Evolutionary conservation across 305 asterid species (phyloP).

Genomic region (Salvia sclarea): DNA sequence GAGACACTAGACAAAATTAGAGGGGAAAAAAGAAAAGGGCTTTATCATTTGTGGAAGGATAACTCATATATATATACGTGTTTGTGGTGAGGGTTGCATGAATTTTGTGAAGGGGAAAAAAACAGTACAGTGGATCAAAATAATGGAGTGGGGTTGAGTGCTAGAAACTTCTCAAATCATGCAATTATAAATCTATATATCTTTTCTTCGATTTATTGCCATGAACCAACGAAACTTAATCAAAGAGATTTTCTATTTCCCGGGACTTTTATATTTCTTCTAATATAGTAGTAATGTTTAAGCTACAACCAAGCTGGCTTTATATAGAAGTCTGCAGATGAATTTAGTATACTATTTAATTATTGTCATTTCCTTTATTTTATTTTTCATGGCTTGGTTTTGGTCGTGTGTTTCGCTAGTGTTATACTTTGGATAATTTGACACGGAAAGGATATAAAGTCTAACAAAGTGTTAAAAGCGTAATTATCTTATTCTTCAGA

Average conservation of each 20-base stretch:
- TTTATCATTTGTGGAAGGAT: background rate
- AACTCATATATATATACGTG: background rate
- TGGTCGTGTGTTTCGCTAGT: background rate
- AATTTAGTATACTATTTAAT: background rate
- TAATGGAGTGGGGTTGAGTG: constrained; percentile 32
- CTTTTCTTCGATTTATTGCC: background rate
- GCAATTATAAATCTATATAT: background rate
- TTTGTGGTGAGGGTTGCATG: constrained; percentile 21
- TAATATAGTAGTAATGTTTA: background rate
- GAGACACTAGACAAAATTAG: background rate
- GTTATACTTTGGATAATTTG: constrained; percentile 18
- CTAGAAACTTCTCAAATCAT: constrained; percentile 28
- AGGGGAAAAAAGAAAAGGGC: background rate
- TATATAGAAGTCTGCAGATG: constrained; percentile 9
- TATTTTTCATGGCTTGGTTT: background rate
- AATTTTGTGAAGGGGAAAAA: background rate
- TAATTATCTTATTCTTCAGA: background rate
- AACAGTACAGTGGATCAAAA: constrained; percentile 27
- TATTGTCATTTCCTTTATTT: background rate
- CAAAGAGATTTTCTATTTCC: background rate
- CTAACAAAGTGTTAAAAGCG: background rate
- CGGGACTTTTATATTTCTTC: constrained; percentile 3
- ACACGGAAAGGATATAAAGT: constrained; percentile 35
- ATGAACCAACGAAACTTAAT: background rate
- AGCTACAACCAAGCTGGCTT: background rate